Conservation (phyloP, 2,329 filamentous ascomycete genomes). For the Botrytis cinerea region DNA sequence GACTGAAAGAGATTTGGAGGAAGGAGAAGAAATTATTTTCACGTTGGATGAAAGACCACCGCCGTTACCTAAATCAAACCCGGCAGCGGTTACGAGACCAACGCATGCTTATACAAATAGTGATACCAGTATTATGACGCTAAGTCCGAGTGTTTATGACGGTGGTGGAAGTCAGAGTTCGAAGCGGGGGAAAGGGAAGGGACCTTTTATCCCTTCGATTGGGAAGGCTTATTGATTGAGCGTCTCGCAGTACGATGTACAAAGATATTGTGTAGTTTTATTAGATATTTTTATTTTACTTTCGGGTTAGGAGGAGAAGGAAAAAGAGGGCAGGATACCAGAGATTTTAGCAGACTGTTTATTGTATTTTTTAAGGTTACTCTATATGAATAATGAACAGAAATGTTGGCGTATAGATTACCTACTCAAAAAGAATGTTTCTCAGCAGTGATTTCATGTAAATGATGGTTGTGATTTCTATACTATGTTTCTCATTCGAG, state of each 20-base stretch:
- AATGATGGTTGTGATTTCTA: not conserved
- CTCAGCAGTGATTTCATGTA: not conserved
- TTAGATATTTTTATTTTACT: not conserved
- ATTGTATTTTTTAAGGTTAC: not conserved
- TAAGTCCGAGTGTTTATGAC: conserved; percentile 20
- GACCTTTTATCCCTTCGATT: not conserved
- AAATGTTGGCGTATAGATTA: not conserved
- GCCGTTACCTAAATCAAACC: not conserved
- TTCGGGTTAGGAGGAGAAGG: not conserved
- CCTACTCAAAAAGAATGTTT: not conserved
- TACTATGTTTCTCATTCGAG: not conserved
- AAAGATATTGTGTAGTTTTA: not conserved
- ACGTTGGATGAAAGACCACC: not conserved
- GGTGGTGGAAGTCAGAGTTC: not conserved
- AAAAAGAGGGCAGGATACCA: not conserved
- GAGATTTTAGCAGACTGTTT: not conserved
- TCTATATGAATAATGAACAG: not conserved
- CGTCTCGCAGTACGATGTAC: not conserved
- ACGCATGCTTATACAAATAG: not conserved
- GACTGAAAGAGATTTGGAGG: not conserved
- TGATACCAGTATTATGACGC: not conserved
- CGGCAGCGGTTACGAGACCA: not conserved
- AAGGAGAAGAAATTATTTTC: conserved; percentile 10
- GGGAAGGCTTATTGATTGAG: conserved; percentile 22
- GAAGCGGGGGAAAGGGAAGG: not conserved